phyloP scores from a whole-genome alignment of 176 grass and related monocot genomes.

The Musa beccarii region DNA sequence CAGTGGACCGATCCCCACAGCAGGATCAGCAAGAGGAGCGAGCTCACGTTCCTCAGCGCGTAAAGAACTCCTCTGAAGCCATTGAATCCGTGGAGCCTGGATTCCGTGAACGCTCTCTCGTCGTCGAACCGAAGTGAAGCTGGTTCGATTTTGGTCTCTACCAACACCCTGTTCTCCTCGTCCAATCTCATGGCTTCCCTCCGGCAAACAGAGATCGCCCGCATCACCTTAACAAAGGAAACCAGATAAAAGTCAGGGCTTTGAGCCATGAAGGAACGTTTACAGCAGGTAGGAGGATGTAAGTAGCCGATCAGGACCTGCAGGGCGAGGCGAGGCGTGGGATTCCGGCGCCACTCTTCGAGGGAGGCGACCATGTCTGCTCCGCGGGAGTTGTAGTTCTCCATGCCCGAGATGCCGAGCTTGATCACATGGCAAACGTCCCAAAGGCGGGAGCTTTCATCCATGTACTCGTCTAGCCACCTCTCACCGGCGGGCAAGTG shows the following conservation, averaged over 20 bases:
- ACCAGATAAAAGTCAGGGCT: neutral
- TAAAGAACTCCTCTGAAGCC: constrained; percentile 15
- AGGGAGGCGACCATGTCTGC: constrained; percentile 10
- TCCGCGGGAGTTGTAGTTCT: constrained; percentile 14
- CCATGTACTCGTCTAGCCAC: constrained; percentile 24
- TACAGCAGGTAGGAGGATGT: neutral
- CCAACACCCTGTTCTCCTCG: constrained; percentile 21
- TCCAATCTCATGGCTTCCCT: constrained; percentile 17
- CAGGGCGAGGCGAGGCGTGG: neutral
- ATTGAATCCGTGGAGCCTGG: constrained; percentile 13
- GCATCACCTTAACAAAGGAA: constrained; percentile 5
- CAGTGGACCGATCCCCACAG: constrained; percentile 13
- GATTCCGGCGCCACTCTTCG: constrained; percentile 11
- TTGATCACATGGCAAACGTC: constrained; percentile 23
- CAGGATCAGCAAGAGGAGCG: constrained; percentile 14
- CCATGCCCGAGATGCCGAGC: constrained; percentile 15
- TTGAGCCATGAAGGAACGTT: neutral
- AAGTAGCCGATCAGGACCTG: constrained; percentile 6
- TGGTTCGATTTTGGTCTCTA: constrained; percentile 9
- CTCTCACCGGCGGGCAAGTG: constrained; percentile 16
- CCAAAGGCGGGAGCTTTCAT: constrained; percentile 25
- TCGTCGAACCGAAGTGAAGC: constrained; percentile 15
- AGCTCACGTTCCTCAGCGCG: constrained; percentile 12
- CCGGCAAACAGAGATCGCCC: constrained; percentile 9
- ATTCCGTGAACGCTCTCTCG: constrained; percentile 2